Evolutionary conservation across 2,329 filamentous ascomycete species (phyloP).

Genomic region (Plectosphaerella cucumerina): DNA sequence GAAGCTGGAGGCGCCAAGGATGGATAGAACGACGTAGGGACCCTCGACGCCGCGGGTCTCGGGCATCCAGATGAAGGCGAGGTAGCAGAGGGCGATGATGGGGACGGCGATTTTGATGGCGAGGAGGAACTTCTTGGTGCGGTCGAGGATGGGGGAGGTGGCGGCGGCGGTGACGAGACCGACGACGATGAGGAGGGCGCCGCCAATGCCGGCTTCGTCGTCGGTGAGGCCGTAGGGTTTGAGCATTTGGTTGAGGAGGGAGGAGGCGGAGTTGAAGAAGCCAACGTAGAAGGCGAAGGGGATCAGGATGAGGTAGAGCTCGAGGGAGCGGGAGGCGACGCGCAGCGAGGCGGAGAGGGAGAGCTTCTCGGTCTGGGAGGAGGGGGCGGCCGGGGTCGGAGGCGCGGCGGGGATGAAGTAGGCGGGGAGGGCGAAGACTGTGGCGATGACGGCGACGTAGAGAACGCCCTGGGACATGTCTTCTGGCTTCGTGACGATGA

Average conservation of each 20-base stretch:
- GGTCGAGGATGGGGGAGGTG: constrained; percentile 71
- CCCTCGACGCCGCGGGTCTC: constrained; percentile 50
- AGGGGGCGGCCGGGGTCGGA: constrained; percentile 71
- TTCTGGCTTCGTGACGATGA: constrained; percentile 59
- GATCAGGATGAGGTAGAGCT: constrained; percentile 76
- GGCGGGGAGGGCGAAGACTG: constrained; percentile 65
- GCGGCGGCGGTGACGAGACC: constrained; percentile 76
- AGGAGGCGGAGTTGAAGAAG: constrained; percentile 89
- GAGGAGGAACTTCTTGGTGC: constrained; percentile 72
- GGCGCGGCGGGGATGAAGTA: constrained; percentile 76
- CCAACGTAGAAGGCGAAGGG: constrained; percentile 85
- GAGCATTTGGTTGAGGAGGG: constrained; percentile 86
- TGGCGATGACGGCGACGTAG: constrained; percentile 75
- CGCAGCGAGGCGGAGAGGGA: constrained; percentile 45
- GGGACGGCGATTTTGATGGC: constrained; percentile 73
- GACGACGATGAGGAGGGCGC: constrained; percentile 83
- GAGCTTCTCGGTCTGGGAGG: constrained; percentile 56
- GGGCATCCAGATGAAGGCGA: constrained; percentile 76
- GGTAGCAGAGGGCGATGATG: constrained; percentile 66
- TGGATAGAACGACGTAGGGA: constrained; percentile 68
- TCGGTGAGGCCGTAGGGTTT: constrained; percentile 80
- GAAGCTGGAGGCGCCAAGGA: constrained; percentile 79
- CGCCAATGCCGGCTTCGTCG: constrained; percentile 82
- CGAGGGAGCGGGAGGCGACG: constrained; percentile 54
- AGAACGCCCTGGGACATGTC: constrained; percentile 80